Evolutionary conservation across 2,329 filamentous ascomycete genomes (phyloP).

Genomic region (Colletotrichum sp.): DNA sequence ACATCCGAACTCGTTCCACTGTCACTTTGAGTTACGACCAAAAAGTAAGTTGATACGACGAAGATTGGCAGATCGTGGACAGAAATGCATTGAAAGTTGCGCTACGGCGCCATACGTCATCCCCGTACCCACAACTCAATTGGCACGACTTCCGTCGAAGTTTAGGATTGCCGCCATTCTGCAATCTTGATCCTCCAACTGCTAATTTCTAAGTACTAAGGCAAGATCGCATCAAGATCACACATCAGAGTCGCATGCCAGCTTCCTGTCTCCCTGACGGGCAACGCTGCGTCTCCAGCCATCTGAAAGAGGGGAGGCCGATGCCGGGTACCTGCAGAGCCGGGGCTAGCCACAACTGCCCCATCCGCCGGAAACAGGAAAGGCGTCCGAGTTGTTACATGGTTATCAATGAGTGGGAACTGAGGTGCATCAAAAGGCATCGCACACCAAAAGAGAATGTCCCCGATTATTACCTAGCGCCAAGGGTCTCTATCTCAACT

Average conservation of each 20-base stretch:
- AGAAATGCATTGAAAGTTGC: neutral
- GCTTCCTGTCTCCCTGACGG: neutral
- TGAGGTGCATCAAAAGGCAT: neutral
- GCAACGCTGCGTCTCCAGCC: neutral
- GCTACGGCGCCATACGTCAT: neutral
- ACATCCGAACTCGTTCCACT: neutral
- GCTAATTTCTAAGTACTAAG: neutral
- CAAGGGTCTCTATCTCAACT: neutral
- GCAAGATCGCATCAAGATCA: neutral
- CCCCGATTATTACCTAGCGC: neutral
- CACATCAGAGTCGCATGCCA: neutral
- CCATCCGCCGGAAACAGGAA: constrained; percentile 8
- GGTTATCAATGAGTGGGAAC: neutral
- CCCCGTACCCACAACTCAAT: neutral
- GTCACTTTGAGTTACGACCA: neutral
- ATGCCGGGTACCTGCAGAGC: constrained; percentile 18
- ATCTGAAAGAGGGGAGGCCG: neutral
- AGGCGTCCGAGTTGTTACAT: neutral
- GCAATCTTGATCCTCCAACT: neutral
- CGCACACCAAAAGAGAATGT: neutral
- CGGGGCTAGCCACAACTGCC: neutral
- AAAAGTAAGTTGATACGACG: neutral
- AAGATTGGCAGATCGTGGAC: neutral
- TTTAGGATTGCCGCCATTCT: neutral
- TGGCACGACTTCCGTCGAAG: neutral